Evolutionary conservation across 169 alveolate species (phyloP), one percentile per base, ranked within the genome.

Genomic region (Plasmodium vivax): DNA sequence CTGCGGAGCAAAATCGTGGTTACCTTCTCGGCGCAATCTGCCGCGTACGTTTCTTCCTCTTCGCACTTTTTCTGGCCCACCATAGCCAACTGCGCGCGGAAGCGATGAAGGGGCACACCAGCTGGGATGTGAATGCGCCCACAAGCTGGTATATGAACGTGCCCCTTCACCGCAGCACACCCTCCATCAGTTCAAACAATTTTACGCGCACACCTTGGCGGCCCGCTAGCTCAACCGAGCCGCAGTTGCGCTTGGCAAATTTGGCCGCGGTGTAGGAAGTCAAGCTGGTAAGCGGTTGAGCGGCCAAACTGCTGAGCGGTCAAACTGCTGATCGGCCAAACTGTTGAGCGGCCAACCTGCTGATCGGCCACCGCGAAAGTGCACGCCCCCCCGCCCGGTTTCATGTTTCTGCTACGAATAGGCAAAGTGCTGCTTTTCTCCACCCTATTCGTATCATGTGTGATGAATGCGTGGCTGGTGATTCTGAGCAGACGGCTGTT

Each of bases 401-500:
- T 75, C 56, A 87, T 87, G 93, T 27, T 87, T 87, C 87, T 34
- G 19, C 56, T n/a, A 41, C 80, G 62, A 34, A 56, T 71, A 19
- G 30, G 27, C 19, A 77, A 87, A 56, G 30, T 87, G 56, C 32
- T 87, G 23, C 14, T 77, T 87, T 84, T 34, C 41, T 73, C 43
- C 43, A 19, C 58, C 45, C 7, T 87, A 51, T 6, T 87, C 62
- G 36, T 36, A 51, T 54, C 82, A 79, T 71, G 72, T 87, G 85
- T 77, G 30, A 87, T 87, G 93, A 87, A 87, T 75, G 30, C 43
- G 81, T 71, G 93, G 93, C 36, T 87, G 19, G 38, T 10, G 4
- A 14, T 77, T 75, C 30, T 87, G 45, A 75, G 93, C 82, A 75
- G 51, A 62, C 27, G 81, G 34, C 9, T 87, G 23, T n/a, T 9